Base-by-base conservation (phyloP, 2,329 filamentous ascomycete species). In the Colletotrichum abscissum region DNA sequence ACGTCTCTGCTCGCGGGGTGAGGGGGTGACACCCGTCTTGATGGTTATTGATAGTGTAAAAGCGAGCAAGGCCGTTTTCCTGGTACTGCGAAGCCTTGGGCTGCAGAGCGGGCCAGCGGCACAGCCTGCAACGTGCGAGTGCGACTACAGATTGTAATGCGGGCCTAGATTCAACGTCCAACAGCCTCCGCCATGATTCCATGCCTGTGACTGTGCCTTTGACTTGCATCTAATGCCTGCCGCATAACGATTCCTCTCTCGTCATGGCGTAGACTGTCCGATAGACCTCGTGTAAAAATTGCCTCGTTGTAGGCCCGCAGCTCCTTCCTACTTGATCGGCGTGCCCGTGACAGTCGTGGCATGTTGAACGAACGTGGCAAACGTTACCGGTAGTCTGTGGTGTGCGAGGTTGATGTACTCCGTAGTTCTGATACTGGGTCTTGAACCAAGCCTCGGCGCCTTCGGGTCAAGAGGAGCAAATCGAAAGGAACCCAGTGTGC, bases 201-300 rank as follows among this genome's bases (percentile, higher is more conserved):
- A 42, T 55, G 62, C 24, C 67, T 60, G 60, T n/a, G 56, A 71
- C 33, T 62, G 67, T 55, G 56, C 69, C 69, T 30, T 38, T 59
- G 63, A 59, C 46, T n/a, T 63, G 69, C 69, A 57, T 62, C 12
- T 26, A 26, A 63, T 55, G 62, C 54, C 28, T 46, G 59, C 55
- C 38, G 30, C 60, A n/a, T 24, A 49, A 46, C 28, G 49, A 28
- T 28, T 6, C 49, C 16, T 58, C 46, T 12, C 60, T 66, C 46
- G 67, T 49, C 33, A 12, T 28, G 19, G 30, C 8, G 19, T 26
- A 49, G 38, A 24, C 19, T 2, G 33, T 35, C 33, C 55, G 59
- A 59, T 57, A n/a, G 54, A 24, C 30, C 5, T 26, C 35, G 26
- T 49, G 57, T 49, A 30, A 38, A 49, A 49, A 52, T 56, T 65